Base-by-base conservation (phyloP, 176 grass and related monocot species). In the Bolboschoenus planiculmis region DNA sequence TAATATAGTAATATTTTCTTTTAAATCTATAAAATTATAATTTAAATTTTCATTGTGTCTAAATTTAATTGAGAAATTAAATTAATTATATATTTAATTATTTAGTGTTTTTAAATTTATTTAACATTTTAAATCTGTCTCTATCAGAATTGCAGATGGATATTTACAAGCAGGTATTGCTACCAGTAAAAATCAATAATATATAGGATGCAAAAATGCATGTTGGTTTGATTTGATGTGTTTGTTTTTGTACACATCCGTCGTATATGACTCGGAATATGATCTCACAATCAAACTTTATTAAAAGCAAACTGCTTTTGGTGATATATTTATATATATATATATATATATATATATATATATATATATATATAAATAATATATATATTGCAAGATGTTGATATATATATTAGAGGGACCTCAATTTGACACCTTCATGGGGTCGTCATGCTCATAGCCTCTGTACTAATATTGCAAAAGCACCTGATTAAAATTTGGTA, bases 361-460 rank as follows among this genome's bases (percentile, higher is more conserved):
- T n/a, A n/a, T n/a, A n/a, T n/a, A n/a, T n/a, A n/a, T n/a, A n/a
- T n/a, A n/a, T n/a, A n/a, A n/a, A n/a, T 51, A 40, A 39, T 34
- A 70, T 40, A 70, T 0, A n/a, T 40, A 33, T 68, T 40, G 35
- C 20, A 68, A 40, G 16, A 39, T 68, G 34, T 21, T n/a, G 64
- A n/a, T n/a, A n/a, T n/a, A n/a, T n/a, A n/a, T n/a, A 68, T 68
- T 68, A 68, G 27, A 66, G 64, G 34, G 63, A 37, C 63, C 63
- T 35, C 33, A 67, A 37, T 37, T 67, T 67, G 34, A 67, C 63
- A n/a, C 16, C 31, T 67, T 67, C 18, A 10, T 36, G 62, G 16
- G 63, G 33, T 37, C 63, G 26, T 62, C 58, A 26, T 62, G n/a
- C n/a, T n/a, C n/a, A n/a, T n/a, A n/a, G 31, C 9, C 26, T 26